Base-by-base conservation (phyloP, 371 early-diverging fungal genomes). In the Phascolomyces articulosus region DNA sequence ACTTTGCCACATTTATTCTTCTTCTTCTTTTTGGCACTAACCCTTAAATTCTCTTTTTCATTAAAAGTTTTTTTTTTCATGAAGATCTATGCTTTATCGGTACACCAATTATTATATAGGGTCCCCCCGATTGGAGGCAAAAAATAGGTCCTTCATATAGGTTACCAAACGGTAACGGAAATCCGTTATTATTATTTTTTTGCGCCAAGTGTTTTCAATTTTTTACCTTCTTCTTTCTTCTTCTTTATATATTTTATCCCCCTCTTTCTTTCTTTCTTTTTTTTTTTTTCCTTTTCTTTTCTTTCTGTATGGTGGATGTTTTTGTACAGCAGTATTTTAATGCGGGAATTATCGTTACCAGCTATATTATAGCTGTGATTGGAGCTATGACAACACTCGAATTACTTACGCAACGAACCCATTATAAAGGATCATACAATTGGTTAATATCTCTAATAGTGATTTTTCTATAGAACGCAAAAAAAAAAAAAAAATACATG, bases 401-500 rank as follows among this genome's bases (percentile, higher is more conserved):
- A 40, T 31, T 66, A 11, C 44, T 66, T 15, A 60, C 62, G 18
- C 54, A 61, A 21, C 60, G 66, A 28, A 66, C 66, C 8, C 66
- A 66, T 38, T 49, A 58, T 27, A 41, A 55, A 24, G 66, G 66
- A 27, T n/a, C 16, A 18, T 60, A 60, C 57, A 66, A 66, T 28
- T 66, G 66, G 66, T 66, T 63, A 51, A 51, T 51, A 51, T 51
- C 44, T n/a, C n/a, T n/a, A n/a, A n/a, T n/a, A n/a, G n/a, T n/a
- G n/a, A n/a, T n/a, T n/a, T n/a, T n/a, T n/a, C n/a, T n/a, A n/a
- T n/a, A n/a, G n/a, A n/a, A n/a, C n/a, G n/a, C n/a, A n/a, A n/a
- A n/a, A 13, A 38, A 9, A 38, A 38, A 38, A 38, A 38, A 6
- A 13, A 38, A 6, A 13, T 9, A 13, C 6, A 38, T 38, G 9